These are phyloP conservation scores for Neospermospora avenae DNA, from an alignment of 2,329 filamentous ascomycete genomes.

Conservation along the genomic window DNA sequence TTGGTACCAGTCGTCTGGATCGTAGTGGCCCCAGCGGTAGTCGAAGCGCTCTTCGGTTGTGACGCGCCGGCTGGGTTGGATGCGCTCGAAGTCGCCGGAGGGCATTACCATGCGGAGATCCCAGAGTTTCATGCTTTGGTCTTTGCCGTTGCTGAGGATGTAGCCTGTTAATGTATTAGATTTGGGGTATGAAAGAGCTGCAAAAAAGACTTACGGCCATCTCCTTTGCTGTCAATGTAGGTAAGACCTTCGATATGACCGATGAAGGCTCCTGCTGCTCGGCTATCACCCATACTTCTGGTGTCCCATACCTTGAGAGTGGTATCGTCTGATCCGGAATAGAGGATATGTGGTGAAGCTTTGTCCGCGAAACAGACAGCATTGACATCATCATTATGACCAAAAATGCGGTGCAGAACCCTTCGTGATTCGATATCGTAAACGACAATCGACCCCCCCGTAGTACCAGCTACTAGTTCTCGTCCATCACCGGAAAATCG, in stretches of 20 bases:
- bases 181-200: background rate
- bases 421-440: constrained; percentile 85
- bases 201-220: constrained; percentile 47
- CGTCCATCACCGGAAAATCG: constrained; percentile 89
- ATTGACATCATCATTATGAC: constrained; percentile 88
- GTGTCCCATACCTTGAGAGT: constrained; percentile 97
- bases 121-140: constrained; percentile 97
- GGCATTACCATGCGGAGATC: constrained; percentile 87
- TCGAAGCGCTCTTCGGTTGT: constrained; percentile 59
- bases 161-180: constrained; percentile 46
- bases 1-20: constrained; percentile 62
- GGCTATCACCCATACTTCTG: constrained; percentile 81
- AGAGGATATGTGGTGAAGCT: constrained; percentile 85
- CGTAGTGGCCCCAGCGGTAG: constrained; percentile 67
- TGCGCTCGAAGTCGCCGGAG: constrained; percentile 57
- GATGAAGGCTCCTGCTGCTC: constrained; percentile 64
- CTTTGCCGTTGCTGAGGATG: constrained; percentile 90
- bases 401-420: constrained; percentile 59
- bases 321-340: constrained; percentile 92
- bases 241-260: constrained; percentile 66
- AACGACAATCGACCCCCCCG: constrained; percentile 73
- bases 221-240: constrained; percentile 67
- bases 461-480: constrained; percentile 87
- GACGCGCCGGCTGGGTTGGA: constrained; percentile 54
- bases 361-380: constrained; percentile 94